A percentile compares a stretch with the other conserved stretches of the same genome.
These are phyloP conservation scores for Dactylonectria estremocensis DNA, from an alignment of 2,329 filamentous ascomycete species.

Conservation along the genomic window DNA sequence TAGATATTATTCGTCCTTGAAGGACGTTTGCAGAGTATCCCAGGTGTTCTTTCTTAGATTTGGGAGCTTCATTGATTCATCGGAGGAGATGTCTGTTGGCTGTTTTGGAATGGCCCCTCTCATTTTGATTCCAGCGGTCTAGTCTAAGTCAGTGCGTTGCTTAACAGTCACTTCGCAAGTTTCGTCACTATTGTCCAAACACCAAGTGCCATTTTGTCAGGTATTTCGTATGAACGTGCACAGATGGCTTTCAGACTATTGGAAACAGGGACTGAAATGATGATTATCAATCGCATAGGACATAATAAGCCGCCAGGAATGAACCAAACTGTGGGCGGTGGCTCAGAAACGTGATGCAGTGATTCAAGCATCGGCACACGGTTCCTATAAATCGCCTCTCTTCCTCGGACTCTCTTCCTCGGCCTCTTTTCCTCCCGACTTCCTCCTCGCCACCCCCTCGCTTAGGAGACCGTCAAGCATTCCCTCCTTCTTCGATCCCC, in stretches of 20 bases:
- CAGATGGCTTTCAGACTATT: no score
- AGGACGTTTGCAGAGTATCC: conserved; percentile 32
- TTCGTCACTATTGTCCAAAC: not conserved
- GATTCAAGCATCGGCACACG: not conserved
- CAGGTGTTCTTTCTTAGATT: conserved; percentile 40
- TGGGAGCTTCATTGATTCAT: conserved; percentile 23
- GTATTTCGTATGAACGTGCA: no score
- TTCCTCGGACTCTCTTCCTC: not conserved
- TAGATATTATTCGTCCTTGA: conserved; percentile 26
- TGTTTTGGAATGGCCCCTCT: not conserved
- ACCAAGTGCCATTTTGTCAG: not conserved
- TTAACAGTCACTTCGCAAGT: not conserved
- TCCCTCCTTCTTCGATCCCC: not conserved
- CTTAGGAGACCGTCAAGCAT: not conserved
- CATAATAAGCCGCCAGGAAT: no score
- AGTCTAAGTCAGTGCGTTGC: not conserved
- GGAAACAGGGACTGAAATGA: no score
- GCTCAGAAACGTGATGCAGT: not conserved
- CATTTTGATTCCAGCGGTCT: not conserved
- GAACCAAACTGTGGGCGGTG: no score
- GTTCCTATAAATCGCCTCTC: not conserved
- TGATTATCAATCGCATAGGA: no score
- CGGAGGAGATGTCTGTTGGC: conserved; percentile 24
- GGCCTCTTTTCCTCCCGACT: not conserved
- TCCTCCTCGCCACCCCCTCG: not conserved